phyloP scores from a whole-genome alignment of 2,329 filamentous ascomycete species.

The Verticillium isaacii region DNA sequence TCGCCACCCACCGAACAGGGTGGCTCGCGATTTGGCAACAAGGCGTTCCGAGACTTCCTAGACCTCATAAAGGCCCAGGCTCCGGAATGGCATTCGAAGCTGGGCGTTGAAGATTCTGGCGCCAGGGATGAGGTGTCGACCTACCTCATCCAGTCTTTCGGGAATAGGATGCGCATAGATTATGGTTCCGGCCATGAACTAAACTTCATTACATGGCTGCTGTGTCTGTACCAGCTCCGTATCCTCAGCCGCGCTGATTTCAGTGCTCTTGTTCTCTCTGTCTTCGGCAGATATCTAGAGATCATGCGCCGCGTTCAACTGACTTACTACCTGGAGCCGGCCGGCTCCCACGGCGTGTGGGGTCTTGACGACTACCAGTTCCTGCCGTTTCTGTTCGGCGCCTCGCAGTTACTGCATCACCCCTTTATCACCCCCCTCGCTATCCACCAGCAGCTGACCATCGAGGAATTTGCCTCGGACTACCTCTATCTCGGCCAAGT shows the following conservation, averaged over 20 bases:
- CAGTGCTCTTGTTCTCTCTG: constrained; percentile 65
- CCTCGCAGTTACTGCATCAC: constrained; percentile 83
- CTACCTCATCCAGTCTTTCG: constrained; percentile 81
- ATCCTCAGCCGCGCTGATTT: constrained; percentile 64
- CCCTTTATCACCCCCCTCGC: constrained; percentile 71
- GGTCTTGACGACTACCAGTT: constrained; percentile 97
- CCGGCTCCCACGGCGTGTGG: constrained; percentile 96
- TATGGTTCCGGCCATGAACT: constrained; percentile 97
- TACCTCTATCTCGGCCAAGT: constrained; percentile 93
- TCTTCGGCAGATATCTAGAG: constrained; percentile 77
- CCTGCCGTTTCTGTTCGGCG: constrained; percentile 90
- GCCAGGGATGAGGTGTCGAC: constrained; percentile 68
- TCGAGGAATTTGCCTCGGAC: constrained; percentile 80
- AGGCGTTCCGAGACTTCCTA: constrained; percentile 78
- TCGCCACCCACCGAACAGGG: constrained; percentile 81
- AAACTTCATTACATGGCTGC: constrained; percentile 93
- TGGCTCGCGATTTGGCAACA: constrained; percentile 92
- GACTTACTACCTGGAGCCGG: constrained; percentile 94
- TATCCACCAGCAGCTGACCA: constrained; percentile 81
- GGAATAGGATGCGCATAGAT: constrained; percentile 82
- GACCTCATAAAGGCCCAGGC: constrained; percentile 58
- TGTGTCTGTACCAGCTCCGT: constrained; percentile 82
- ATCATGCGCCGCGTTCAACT: constrained; percentile 86
- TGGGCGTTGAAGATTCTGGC: constrained; percentile 45
- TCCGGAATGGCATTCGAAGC: constrained; percentile 56